Evolutionary conservation across 352 stramenopile species (phyloP), one percentile per base, ranked within the genome.

Genomic region (Thalassiosira exigua): DNA sequence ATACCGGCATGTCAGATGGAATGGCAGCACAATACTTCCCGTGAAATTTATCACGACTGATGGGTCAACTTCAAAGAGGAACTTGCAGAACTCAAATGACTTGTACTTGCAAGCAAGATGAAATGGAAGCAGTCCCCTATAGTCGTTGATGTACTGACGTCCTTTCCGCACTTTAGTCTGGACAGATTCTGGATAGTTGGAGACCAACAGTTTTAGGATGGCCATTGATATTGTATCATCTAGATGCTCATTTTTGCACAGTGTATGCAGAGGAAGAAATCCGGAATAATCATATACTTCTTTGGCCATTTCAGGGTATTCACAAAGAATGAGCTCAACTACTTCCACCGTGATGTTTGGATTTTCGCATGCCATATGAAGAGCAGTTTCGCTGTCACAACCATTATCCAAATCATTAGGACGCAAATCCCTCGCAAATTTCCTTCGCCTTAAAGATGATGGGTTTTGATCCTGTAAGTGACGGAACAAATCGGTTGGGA

Each of bases 401-500:
- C 14, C 36, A 44, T 44, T 14, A 44, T 44, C 36, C n/a, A n/a
- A n/a, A n/a, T n/a, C n/a, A n/a, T n/a, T n/a, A n/a, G n/a, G n/a
- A n/a, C n/a, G n/a, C n/a, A n/a, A n/a, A 44, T 44, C 14, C 36
- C 7, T 14, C 7, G 36, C 7, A 44, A 14, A 14, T 14, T 14
- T 44, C 22, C 39, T 9, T 36, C 52, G 3, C 12, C 19, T 36
- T 14, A 64, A 54, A 21, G 53, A 50, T 1, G 65, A 67, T n/a
- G 65, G 39, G 46, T 57, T 54, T 19, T 29, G 12, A 42, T 59
- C 26, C 12, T 59, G 24, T 7, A 74, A 74, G 52, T 74, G 58
- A n/a, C 32, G 24, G 24, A 74, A 66, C n/a, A 74, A 33, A 67
- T 74, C 65, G 48, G 9, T 61, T 7, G 65, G 65, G 33, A 74